Evolutionary conservation across 495 filamentous ascomycete genomes (phyloP), one percentile per base, ranked within the genome.

Genomic region (Penicillium chermesinum): DNA sequence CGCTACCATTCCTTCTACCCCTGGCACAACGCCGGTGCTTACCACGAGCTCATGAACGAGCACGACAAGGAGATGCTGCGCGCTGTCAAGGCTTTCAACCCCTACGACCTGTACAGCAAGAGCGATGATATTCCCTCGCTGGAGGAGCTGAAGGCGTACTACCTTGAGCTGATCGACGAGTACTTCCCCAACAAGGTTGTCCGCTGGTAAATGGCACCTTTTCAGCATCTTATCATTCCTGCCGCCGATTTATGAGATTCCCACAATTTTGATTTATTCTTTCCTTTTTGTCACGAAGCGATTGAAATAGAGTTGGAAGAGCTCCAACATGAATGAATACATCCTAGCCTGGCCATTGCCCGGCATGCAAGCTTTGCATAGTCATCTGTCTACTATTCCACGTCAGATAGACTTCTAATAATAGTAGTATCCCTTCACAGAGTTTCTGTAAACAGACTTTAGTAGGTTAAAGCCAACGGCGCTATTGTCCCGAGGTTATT

Each of bases 31-130:
- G 82, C 82, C 52, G 83, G 83, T 38, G 89, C 86, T 1, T 94
- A 94, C 60, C 65, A 66, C 42, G 81, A 84, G 67, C 76, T 93
- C 52, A 93, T 94, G 88, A 74, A 86, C 59, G 84, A 85, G 32
- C 80, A 88, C 42, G 89, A 95, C 56, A 72, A 81, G 65, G 74
- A 76, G 49, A 86, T 94, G 83, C 61, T 93, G 58, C 78, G 78
- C 48, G 88, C 88, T 20, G 89, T 93, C 20, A 77, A 77, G 66
- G 89, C 86, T 6, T 95, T 95, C 64, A 95, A 94, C 49, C 88
- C 87, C 2, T 95, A 94, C 51, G 89, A 95, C 62, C 51, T 95
- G 44, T 95, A 95, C 66, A 91, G 86, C 65, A 95, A 95, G 82
- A 90, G 84, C 49, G 89, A 95, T 55, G 84, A 80, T 7, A 71